Conservation (phyloP, 1,284 basidiomycete species). For the Cryptococcus depauperatus region DNA sequence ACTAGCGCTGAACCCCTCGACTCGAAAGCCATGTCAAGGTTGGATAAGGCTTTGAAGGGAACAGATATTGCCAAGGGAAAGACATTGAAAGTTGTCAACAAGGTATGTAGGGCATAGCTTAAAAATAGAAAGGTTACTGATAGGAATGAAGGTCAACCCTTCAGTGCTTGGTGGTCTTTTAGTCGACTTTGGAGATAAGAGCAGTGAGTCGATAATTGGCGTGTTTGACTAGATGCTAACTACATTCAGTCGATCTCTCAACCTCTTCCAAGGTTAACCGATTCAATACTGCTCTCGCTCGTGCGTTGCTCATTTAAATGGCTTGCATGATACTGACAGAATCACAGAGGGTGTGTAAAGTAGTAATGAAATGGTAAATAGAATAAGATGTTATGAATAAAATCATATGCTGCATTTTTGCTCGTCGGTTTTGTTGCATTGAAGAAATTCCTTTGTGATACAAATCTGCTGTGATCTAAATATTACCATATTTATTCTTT, state of each 20-base stretch:
- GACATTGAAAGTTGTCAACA: slow-evolving; percentile 76
- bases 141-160: slow-evolving; percentile 87
- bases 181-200: slow-evolving; percentile 97
- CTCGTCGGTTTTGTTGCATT: too few relatives aligned
- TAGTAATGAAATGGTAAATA: too few relatives aligned
- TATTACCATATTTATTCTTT: not conserved
- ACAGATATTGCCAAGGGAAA: slow-evolving; percentile 79
- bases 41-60: slow-evolving; percentile 77
- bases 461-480: not conserved
- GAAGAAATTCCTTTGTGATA: too few relatives aligned
- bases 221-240: not conserved
- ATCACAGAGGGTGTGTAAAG: slow-evolving; percentile 30
- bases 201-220: slow-evolving; percentile 49
- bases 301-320: slow-evolving; percentile 45
- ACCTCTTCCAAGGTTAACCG: slow-evolving; percentile 89
- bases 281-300: slow-evolving; percentile 78
- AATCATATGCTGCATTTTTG: too few relatives aligned
- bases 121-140: too few relatives aligned
- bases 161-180: slow-evolving; percentile 78
- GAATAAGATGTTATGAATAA: too few relatives aligned
- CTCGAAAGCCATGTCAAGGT: slow-evolving; percentile 62
- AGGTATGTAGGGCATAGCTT: slow-evolving; percentile 59
- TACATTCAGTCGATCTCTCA: slow-evolving; percentile 60
- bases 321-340: slow-evolving; percentile 4
- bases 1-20: slow-evolving; percentile 74